These are phyloP conservation scores for Pyrenopolyporus hunteri DNA, from an alignment of 495 filamentous ascomycete genomes.

Conservation along the genomic window DNA sequence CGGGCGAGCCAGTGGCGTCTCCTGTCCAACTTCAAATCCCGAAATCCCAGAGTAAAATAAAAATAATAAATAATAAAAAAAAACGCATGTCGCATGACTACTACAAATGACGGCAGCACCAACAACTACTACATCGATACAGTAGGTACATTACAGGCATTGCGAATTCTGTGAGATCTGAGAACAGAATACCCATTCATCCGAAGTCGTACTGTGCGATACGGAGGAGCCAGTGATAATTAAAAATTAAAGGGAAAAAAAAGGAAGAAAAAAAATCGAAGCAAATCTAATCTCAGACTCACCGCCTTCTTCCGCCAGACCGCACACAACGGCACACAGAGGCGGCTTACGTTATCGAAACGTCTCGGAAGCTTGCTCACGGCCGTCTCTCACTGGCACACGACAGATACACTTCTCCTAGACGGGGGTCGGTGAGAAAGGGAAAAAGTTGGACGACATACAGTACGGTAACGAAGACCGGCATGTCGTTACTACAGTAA, in stretches of 20 bases:
- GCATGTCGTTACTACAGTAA: constrained; percentile 42
- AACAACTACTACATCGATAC: background rate
- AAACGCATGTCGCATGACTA: constrained; percentile 22
- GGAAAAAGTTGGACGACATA: background rate
- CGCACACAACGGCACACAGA: constrained; percentile 3
- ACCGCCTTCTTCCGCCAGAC: constrained; percentile 30
- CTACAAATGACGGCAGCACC: constrained; percentile 17
- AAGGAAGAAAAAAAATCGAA: constrained; percentile 8
- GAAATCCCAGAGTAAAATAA: constrained; percentile 1
- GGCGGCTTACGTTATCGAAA: constrained; percentile 36
- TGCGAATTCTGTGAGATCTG: constrained; percentile 15
- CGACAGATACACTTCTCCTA: background rate
- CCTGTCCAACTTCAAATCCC: constrained; percentile 22
- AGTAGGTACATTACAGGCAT: background rate
- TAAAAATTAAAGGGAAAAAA: constrained; percentile 2
- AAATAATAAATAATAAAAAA: background rate
- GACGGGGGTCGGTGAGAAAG: constrained; percentile 15
- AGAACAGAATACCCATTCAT: constrained; percentile 15
- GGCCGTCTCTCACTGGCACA: constrained; percentile 6
- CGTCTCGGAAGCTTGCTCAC: constrained; percentile 5
- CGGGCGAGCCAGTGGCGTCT: constrained; percentile 5
- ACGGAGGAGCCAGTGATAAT: background rate
- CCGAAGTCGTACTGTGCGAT: constrained; percentile 11
- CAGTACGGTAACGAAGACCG: constrained; percentile 4
- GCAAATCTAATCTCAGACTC: background rate